Conservation (phyloP, 306 rosid species). For the Quercus mongolica region DNA sequence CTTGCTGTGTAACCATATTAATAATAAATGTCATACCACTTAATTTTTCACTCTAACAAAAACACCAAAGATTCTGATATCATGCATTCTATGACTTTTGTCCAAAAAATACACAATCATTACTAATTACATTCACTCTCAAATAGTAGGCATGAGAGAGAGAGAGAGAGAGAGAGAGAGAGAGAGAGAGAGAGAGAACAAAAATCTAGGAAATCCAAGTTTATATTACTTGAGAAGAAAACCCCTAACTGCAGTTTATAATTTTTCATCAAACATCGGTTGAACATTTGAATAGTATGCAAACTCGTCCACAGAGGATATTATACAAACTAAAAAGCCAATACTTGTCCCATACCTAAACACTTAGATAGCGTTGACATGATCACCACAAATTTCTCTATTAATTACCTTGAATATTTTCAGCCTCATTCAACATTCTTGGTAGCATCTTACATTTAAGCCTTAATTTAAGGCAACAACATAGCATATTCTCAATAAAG, state of each 20-base stretch:
- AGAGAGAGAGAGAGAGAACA: background rate
- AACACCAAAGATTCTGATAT: background rate
- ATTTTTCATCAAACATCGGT: background rate
- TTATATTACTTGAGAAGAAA: background rate
- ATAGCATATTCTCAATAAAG: too few species aligned
- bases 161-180: background rate
- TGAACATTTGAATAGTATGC: background rate
- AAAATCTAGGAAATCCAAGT: background rate
- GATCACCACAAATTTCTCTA: too few species aligned
- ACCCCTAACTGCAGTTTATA: background rate
- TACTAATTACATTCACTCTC: too few species aligned
- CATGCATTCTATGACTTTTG: background rate
- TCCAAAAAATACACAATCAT: too few species aligned
- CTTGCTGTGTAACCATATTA: background rate
- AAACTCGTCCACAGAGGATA: background rate
- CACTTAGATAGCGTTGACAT: too few species aligned
- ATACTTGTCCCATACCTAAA: too few species aligned
- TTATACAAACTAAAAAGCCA: background rate
- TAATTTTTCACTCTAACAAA: background rate
- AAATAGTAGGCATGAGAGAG: background rate
- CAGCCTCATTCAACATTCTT: too few species aligned
- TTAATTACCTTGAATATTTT: too few species aligned
- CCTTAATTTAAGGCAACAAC: too few species aligned
- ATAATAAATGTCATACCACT: background rate
- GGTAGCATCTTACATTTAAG: too few species aligned